Conservation (phyloP, 169 alveolate genomes). For the Neospora caninum region DNA sequence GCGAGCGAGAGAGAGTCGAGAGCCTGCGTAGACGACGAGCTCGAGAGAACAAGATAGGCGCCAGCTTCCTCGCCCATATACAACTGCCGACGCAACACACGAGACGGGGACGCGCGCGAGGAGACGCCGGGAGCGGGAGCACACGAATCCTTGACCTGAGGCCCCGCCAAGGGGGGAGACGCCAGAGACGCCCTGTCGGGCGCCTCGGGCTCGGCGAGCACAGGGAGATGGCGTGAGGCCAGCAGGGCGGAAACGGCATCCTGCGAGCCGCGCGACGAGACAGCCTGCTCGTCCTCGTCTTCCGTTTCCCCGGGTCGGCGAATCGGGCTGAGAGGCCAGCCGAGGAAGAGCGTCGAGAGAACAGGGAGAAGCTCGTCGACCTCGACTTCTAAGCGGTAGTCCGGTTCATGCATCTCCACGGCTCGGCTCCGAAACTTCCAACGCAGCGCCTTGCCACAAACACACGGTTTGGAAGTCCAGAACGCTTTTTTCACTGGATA, state of each 20-base stretch:
- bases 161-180: too few species aligned
- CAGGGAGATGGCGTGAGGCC: too few species aligned
- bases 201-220: too few species aligned
- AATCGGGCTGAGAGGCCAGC: conserved; percentile 34
- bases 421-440: conserved; percentile 44
- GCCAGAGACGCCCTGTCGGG: too few species aligned
- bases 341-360: neutral
- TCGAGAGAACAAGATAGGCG: neutral
- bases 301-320: neutral
- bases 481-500: neutral
- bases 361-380: conserved; percentile 17
- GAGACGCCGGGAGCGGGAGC: too few species aligned
- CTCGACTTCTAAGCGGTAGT: conserved; percentile 42
- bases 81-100: neutral
- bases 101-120: too few species aligned
- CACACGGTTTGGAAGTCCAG: neutral
- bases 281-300: neutral
- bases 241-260: too few species aligned
- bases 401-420: conserved; percentile 17
- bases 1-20: neutral
- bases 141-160: too few species aligned
- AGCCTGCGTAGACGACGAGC: neutral
- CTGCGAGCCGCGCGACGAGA: neutral
- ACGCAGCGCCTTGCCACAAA: conserved; percentile 5
- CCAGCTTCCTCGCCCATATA: neutral